Evolutionary conservation across 2,329 filamentous ascomycete species (phyloP), one percentile per base, ranked within the genome.

Genomic region (Colletotrichum camelliae): DNA sequence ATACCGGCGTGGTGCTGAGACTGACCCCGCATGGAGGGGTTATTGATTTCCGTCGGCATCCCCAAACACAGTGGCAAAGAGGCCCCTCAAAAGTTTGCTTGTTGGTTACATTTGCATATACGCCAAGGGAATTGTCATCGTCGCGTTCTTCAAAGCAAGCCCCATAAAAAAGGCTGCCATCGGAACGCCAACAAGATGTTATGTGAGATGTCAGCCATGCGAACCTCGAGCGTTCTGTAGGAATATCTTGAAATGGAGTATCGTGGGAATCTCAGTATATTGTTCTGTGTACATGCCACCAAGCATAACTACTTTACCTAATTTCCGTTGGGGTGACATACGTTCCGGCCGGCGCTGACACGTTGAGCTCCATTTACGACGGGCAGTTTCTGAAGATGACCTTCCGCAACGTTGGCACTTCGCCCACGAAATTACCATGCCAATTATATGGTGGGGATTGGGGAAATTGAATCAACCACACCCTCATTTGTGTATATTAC

Each of bases 1-100:
- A 21, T 35, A 35, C 31, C 31, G 31, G 58, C 18, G n/a, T n/a
- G 2, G 33, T 21, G 58, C 29, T 21, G 58, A n/a, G n/a, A 21
- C 13, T 8, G 7, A 62, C 58, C 58, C 58, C 58, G 31, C 58
- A 62, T 35, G 12, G 58, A 52, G 31, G 31, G 58, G 58, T 62
- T 62, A 62, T 62, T 37, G 58, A 62, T 62, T 33, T 62, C 58
- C 58, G 58, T 35, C 31, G 18, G 31, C 10, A 62, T 24, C 55
- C 24, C 55, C 55, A 58, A 29, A 58, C 43, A 21, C 43, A 52
- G n/a, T 21, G 43, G 43, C 43, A 52, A 52, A 6, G 43, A 52
- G 43, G 12, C 43, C 43, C 43, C 43, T 52, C n/a, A 52, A 52
- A 21, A 52, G 43, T 21, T 1, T 52, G n/a, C n/a, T n/a, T 52